Evolutionary conservation across 108 stramenopile genomes (phyloP).

Genomic region (Schizochytrium sp.): DNA sequence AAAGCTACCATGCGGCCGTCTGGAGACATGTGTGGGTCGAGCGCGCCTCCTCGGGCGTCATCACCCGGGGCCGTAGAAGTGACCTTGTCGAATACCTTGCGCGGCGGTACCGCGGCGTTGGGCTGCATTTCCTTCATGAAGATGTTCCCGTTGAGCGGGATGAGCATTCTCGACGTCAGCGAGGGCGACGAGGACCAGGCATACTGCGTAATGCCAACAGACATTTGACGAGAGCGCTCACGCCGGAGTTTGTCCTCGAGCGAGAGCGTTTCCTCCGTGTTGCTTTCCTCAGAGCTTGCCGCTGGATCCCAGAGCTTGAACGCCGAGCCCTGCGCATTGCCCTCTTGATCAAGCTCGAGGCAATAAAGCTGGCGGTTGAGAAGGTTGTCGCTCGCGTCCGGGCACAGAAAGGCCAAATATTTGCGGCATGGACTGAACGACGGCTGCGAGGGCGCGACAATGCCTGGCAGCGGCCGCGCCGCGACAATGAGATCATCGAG

Average conservation of each 20-base stretch:
- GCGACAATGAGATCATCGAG: neutral
- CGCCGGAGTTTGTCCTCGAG: slow-evolving; percentile 53
- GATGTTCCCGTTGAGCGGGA: slow-evolving; percentile 34
- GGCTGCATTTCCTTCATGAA: slow-evolving; percentile 32
- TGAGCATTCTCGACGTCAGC: slow-evolving; percentile 23
- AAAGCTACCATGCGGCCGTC: slow-evolving; percentile 53
- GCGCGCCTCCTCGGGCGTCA: slow-evolving; percentile 26
- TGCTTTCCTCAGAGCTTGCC: neutral
- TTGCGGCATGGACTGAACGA: slow-evolving; percentile 4
- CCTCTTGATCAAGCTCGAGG: neutral
- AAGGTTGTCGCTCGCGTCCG: neutral
- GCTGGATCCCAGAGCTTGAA: neutral
- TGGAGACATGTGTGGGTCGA: slow-evolving; percentile 55
- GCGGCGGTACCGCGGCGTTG: slow-evolving; percentile 14
- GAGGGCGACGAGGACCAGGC: slow-evolving; percentile 18
- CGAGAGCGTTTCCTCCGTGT: neutral
- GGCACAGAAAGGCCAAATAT: neutral
- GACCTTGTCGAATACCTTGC: slow-evolving; percentile 36
- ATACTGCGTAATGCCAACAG: slow-evolving; percentile 50
- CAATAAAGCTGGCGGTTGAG: neutral
- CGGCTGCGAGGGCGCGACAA: neutral
- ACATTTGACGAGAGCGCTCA: slow-evolving; percentile 51
- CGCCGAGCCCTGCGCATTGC: neutral
- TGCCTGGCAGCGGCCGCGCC: neutral
- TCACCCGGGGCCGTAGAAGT: neutral